These are phyloP conservation scores for Pleurotus djamor DNA, from an alignment of 768 basidiomycete species.

Conservation along the genomic window DNA sequence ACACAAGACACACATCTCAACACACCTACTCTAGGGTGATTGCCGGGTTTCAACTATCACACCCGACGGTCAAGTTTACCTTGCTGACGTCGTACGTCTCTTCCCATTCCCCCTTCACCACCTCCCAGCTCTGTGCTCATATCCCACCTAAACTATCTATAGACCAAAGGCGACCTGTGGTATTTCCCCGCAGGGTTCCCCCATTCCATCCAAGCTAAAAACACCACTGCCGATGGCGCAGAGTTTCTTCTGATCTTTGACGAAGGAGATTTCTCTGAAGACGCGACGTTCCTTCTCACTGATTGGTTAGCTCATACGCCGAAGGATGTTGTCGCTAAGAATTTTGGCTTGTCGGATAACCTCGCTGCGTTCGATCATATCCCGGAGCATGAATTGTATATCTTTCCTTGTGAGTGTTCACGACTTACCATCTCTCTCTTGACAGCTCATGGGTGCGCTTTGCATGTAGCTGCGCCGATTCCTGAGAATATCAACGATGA, in stretches of 20 bases:
- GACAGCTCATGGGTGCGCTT: background rate
- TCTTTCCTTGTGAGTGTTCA: conserved; percentile 32
- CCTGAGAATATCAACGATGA: conserved; percentile 35
- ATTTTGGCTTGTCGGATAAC: conserved; percentile 47
- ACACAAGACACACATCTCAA: background rate
- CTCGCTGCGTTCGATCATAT: conserved; percentile 48
- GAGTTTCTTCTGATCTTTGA: conserved; percentile 53
- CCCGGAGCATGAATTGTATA: conserved; percentile 53
- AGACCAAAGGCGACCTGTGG: conserved; percentile 46
- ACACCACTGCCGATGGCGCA: conserved; percentile 40
- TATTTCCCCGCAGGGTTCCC: conserved; percentile 58
- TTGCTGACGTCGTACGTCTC: conserved; percentile 48
- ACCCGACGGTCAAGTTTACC: conserved; percentile 47
- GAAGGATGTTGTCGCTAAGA: conserved; percentile 57
- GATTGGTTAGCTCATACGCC: conserved; percentile 71
- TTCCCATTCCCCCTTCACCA: background rate
- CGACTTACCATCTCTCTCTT: background rate
- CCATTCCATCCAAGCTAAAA: conserved; percentile 55
- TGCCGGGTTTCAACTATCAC: conserved; percentile 48
- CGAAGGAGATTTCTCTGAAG: conserved; percentile 47
- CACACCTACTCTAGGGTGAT: conserved; percentile 30
- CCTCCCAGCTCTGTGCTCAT: background rate
- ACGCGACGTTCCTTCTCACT: conserved; percentile 58
- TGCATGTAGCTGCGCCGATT: conserved; percentile 23
- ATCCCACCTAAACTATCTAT: background rate